Evolutionary conservation across 139 green algal species (phyloP), one percentile per base, ranked within the genome.

Genomic region (Pleodorina starrii): DNA sequence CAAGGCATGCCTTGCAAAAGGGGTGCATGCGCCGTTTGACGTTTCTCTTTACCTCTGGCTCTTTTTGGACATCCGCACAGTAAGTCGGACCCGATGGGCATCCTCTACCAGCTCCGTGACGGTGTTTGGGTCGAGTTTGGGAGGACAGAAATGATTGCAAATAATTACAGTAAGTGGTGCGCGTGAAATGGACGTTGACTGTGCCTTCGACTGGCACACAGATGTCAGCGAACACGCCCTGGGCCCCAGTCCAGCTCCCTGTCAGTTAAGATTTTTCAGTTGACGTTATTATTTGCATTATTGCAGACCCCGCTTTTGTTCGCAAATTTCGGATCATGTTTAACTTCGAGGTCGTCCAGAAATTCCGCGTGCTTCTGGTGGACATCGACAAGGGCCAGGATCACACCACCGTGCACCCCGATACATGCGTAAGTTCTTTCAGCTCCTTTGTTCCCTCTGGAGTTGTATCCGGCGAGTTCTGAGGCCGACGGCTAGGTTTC

Each of bases 71-170:
- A n/a, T n/a, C n/a, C 17, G 19, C 25, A 74, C 84, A 94, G 91
- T 57, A 89, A 92, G 50, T 87, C 73, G 5, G 91, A 93, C 42
- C 60, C 91, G 21, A 89, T 94, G 69, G 91, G 71, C 0, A 71
- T 94, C 23, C 59, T 94, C 29, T 86, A 87, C 27, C 50, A 84
- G 29, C 6, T 43, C 4, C 29, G n/a, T 6, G 78, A 91, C 19
- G 79, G 75, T 9, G 0, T 25, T 2, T 92, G 80, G 85, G 51
- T 51, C 35, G 91, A 94, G 85, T 29, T 87, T 23, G 85, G 72
- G 10, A 48, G 91, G n/a, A 94, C 91, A 5, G 91, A 94, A 73
- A 82, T 91, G n/a, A 69, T 94, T 6, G 77, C 80, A 32, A 94
- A 94, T 81, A 73, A 48, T 29, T 78, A 86, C 25, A 69, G 74